Evolutionary conservation across 805 yeast genomes (phyloP), one percentile per base, ranked within the genome.

Genomic region (Nakazawaea sp.): DNA sequence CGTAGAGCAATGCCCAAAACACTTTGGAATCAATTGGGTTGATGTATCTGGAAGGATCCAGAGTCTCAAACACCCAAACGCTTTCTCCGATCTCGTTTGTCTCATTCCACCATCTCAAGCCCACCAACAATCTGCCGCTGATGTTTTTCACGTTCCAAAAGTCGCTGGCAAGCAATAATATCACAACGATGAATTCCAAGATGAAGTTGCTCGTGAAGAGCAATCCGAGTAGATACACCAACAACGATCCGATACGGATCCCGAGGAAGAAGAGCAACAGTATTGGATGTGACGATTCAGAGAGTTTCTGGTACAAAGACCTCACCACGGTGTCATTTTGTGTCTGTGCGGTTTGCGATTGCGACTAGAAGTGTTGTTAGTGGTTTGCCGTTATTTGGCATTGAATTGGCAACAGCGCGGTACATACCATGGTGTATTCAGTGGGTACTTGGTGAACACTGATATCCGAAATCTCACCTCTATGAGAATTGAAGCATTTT

Each of bases 41-140:
- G 50, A 90, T 83, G 46, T 68, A 66, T 41, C 82, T 62, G 30
- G 63, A 60, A 6, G 84, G 82, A 51, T 84, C 85, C 4, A 92
- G 89, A 2, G 87, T 77, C 55, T 86, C 95, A 51, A 86, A 86
- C 16, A 87, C 95, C 95, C 95, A 86, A 10, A 78, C 70, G 38
- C 81, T 76, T 46, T 79, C 78, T 2, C 86, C 86, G 7, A 70
- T 56, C 15, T 62, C 66, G 20, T 71, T 65, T 0, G 88, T 69
- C 54, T 90, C 97, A 55, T 90, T 92, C 96, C 97, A 90, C 98
- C 98, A 90, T 45, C 94, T 70, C 45, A 92, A 67, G 0, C 97
- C 97, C 4, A 92, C 97, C 39, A 90, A 59, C 40, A 86, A 70
- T 41, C 97, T 65, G 1, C 98, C 98, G 16, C 95, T 69, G 18